Conservation (phyloP, 192 early-diverging fungal genomes). For the Spinellus fusiger region DNA sequence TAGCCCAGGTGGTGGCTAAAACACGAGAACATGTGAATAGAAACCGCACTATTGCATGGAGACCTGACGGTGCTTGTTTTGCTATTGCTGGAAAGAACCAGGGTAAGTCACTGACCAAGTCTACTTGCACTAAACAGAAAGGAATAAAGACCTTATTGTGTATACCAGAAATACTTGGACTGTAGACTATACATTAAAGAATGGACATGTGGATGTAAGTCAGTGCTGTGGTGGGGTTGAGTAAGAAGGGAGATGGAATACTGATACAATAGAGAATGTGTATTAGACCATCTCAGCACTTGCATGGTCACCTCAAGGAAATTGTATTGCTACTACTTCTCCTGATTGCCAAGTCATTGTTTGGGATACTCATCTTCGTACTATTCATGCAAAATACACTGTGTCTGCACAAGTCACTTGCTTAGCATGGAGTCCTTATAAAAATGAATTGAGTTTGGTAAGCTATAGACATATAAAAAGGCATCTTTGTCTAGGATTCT, state of each 20-base stretch:
- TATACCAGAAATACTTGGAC: constrained; percentile 24
- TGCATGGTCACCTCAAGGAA: constrained; percentile 62
- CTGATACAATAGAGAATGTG: not conserved
- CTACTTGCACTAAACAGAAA: not conserved
- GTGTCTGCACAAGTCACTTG: constrained; percentile 40
- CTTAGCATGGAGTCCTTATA: constrained; percentile 62
- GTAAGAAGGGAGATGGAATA: not conserved
- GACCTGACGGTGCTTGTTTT: constrained; percentile 51
- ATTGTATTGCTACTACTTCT: constrained; percentile 49
- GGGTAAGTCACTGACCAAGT: constrained; percentile 22
- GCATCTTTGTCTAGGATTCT: not conserved
- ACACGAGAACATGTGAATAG: not conserved
- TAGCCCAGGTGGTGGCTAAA: constrained; percentile 1
- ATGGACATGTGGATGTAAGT: constrained; percentile 22
- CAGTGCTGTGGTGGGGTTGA: not conserved
- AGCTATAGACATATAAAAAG: constrained; percentile 7
- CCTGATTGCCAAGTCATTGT: constrained; percentile 45
- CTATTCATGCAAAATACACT: constrained; percentile 34
- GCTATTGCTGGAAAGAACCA: constrained; percentile 51
- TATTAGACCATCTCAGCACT: constrained; percentile 36
- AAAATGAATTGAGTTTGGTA: constrained; percentile 59
- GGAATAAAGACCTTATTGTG: not conserved
- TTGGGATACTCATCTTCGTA: constrained; percentile 58
- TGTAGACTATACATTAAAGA: constrained; percentile 18
- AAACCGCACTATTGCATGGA: constrained; percentile 48